Base-by-base conservation (phyloP, 2,329 filamentous ascomycete species). In the Cladosporium velox region DNA sequence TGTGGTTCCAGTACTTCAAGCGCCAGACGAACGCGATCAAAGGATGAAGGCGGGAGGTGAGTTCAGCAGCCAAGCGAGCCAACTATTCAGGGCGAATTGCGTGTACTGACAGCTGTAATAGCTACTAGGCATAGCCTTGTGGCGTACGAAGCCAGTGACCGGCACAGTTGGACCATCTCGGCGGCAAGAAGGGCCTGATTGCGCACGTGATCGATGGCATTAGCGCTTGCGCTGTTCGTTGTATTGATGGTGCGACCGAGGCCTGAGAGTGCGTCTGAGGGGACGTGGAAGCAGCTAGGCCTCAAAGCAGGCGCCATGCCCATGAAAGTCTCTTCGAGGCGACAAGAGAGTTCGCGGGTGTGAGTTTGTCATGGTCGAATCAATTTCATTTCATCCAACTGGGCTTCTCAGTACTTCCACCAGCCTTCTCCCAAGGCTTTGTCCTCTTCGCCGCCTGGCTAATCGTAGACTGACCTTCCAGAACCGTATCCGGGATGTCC, bases 401-500 rank as follows among this genome's bases (percentile, higher is more conserved):
- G 5, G 61, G 51, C 51, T 64, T 55, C 26, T 55, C 34, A n/a
- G 21, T 26, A 15, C 32, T 35, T 34, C 32, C 51, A n/a, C 61
- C 61, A 57, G 51, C 35, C 34, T 60, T 91, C 80, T 97, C 93
- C 93, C 93, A 97, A 0, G 93, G 93, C 78, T 90, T 90, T 74
- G 79, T 83, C 71, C 88, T 82, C 70, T 78, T 81, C n/a, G 80
- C 74, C 26, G 81, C 82, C n/a, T 80, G 81, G 64, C 83, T 81
- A 59, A 82, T 77, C 26, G 85, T 85, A 67, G 90, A 89, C 67
- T 91, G 86, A 4, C 90, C 90, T 64, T 88, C 84, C 24, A 93
- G 82, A 5, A 97, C 82, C 0, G 90, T 95, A 70, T 92, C 87
- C 4, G 93, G 92, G 63, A 97, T 94, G 69, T 96, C 87, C 71